Percentiles rank a stretch among this genome's conserved stretches.
phyloP scores from a whole-genome alignment of 2,329 filamentous ascomycete species.

The Thermoascus crustaceus region DNA sequence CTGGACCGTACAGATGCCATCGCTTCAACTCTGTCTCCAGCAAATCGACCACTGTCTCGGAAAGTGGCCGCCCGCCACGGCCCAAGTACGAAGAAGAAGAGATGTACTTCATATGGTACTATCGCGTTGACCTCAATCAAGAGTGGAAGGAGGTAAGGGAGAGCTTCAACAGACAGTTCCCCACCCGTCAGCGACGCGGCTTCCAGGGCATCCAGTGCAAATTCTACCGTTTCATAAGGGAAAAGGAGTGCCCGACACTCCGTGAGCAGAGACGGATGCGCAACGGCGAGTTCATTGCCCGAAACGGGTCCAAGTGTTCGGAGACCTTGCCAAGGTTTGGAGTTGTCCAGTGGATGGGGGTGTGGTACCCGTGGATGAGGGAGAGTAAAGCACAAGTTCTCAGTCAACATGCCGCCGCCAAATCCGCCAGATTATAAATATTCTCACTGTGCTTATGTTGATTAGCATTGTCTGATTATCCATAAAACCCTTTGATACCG shows the following conservation, averaged over 20 bases:
- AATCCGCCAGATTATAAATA: no score
- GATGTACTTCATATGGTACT: constrained; percentile 44
- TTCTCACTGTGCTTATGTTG: no score
- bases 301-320: constrained; percentile 19
- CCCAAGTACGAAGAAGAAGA: constrained; percentile 42
- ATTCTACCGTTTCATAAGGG: constrained; percentile 42
- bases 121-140: constrained; percentile 38
- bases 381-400: no score
- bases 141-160: constrained; percentile 40
- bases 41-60: constrained; percentile 26
- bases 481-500: no score
- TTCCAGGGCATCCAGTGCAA: constrained; percentile 44
- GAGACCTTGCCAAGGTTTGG: constrained; percentile 30
- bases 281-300: constrained; percentile 30
- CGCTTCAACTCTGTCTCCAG: constrained; percentile 36
- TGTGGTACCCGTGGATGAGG: constrained; percentile 40
- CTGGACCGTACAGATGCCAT: constrained; percentile 30
- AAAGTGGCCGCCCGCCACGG: constrained; percentile 34
- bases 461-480: no score
- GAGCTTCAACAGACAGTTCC: constrained; percentile 38
- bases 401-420: no score
- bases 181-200: constrained; percentile 29
- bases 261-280: constrained; percentile 35
- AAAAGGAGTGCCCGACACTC: constrained; percentile 37
- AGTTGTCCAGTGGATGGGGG: constrained; percentile 31